Evolutionary conservation across 2,329 filamentous ascomycete genomes (phyloP).

Genomic region (Diaporthe velutina): DNA sequence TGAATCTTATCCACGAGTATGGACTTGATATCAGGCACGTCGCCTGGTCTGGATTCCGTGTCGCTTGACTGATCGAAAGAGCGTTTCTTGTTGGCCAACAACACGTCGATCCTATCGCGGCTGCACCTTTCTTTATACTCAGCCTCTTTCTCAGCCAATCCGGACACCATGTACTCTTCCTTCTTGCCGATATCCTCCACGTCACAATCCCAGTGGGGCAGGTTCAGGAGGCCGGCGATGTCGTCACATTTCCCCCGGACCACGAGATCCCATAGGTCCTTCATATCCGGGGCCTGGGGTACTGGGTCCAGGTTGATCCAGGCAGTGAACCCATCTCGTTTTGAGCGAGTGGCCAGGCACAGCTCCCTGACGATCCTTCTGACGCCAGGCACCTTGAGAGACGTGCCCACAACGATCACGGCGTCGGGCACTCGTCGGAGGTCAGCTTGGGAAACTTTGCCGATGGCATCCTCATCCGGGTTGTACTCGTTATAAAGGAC

Average conservation of each 20-base stretch:
- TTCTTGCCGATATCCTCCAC: constrained; percentile 63
- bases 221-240: constrained; percentile 79
- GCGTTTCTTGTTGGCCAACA: constrained; percentile 51
- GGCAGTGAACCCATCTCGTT: constrained; percentile 86
- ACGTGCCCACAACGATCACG: constrained; percentile 94
- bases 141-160: constrained; percentile 58
- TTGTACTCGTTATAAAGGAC: constrained; percentile 98
- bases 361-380: constrained; percentile 90
- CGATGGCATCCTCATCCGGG: constrained; percentile 96
- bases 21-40: constrained; percentile 48
- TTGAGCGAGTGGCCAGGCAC: constrained; percentile 86
- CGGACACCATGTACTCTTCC: constrained; percentile 56
- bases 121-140: constrained; percentile 52
- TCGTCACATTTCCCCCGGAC: constrained; percentile 90
- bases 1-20: constrained; percentile 58
- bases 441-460: constrained; percentile 88
- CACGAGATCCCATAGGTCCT: constrained; percentile 93
- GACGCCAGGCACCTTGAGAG: constrained; percentile 93
- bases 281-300: constrained; percentile 85
- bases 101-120: constrained; percentile 56
- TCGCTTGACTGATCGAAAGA: constrained; percentile 41
- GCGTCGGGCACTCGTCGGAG: constrained; percentile 89
- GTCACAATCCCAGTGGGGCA: constrained; percentile 68
- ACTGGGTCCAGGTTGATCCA: constrained; percentile 95
- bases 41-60: constrained; percentile 14